A percentile compares a stretch with the other conserved stretches of the same genome.
These are phyloP conservation scores for Pseudogymnoascus sp. DNA, from an alignment of 2,329 filamentous ascomycete genomes.

Conservation along the genomic window DNA sequence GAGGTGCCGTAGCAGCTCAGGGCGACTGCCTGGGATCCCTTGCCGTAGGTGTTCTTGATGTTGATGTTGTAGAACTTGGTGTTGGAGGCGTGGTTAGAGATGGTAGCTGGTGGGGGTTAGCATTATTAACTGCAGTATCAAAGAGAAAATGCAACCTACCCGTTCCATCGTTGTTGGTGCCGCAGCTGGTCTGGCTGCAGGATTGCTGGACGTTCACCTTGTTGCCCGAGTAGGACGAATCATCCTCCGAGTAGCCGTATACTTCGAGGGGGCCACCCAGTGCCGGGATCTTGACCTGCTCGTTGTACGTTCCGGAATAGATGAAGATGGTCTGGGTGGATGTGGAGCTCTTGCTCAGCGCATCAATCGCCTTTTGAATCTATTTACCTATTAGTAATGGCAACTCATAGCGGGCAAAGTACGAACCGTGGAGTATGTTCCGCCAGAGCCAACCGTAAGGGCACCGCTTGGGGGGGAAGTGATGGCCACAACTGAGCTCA, in stretches of 20 bases:
- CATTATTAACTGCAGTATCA: neutral
- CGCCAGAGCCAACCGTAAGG: slow-evolving; percentile 37
- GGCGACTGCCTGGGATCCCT: slow-evolving; percentile 45
- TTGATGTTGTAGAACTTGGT: slow-evolving; percentile 54
- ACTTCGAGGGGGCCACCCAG: slow-evolving; percentile 43
- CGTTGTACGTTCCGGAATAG: slow-evolving; percentile 47
- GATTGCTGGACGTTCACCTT: slow-evolving; percentile 39
- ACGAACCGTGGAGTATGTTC: slow-evolving; percentile 37
- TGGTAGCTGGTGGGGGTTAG: slow-evolving; percentile 19
- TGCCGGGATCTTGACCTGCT: slow-evolving; percentile 47
- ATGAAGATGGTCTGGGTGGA: slow-evolving; percentile 47
- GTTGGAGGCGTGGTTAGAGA: slow-evolving; percentile 35
- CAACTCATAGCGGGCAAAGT: neutral
- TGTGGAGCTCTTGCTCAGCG: slow-evolving; percentile 40
- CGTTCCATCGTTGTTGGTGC: slow-evolving; percentile 36
- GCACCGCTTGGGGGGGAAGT: slow-evolving; percentile 40
- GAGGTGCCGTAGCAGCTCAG: slow-evolving; percentile 42
- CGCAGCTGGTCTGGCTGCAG: slow-evolving; percentile 33
- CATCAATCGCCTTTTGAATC: slow-evolving; percentile 43
- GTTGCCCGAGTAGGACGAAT: slow-evolving; percentile 41
- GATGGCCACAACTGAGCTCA: slow-evolving; percentile 22
- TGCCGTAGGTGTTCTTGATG: slow-evolving; percentile 43
- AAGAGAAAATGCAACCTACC: neutral
- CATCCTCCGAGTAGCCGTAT: slow-evolving; percentile 45
- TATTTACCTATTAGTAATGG: slow-evolving; percentile 13